Conservation (phyloP, 495 filamentous ascomycete species). For the Tirmania nivea region DNA sequence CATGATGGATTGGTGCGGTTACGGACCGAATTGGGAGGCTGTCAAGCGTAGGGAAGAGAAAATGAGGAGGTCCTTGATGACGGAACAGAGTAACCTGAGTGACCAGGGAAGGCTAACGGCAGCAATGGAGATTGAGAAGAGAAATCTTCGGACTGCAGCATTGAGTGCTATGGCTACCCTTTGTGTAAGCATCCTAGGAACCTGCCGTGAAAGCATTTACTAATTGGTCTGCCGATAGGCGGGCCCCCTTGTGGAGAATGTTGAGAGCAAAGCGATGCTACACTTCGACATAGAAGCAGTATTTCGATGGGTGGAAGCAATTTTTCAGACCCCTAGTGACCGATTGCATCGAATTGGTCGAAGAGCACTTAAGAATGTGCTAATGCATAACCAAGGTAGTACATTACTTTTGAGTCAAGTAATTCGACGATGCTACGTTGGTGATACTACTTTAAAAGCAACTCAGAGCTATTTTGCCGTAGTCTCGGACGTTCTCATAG, state of each 20-base stretch:
- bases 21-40: conserved; percentile 72
- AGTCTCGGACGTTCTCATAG: conserved; percentile 62
- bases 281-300: conserved; percentile 84
- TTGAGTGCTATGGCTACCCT: conserved; percentile 88
- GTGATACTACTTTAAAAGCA: conserved; percentile 44
- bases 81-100: conserved; percentile 32
- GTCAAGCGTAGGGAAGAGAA: conserved; percentile 66
- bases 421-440: conserved; percentile 67
- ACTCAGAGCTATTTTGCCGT: conserved; percentile 92
- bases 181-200: conserved; percentile 36
- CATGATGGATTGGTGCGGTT: conserved; percentile 99
- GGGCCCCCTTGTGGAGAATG: conserved; percentile 71
- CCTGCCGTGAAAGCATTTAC: not conserved
- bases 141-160: conserved; percentile 70
- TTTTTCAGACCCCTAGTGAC: conserved; percentile 75
- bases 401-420: conserved; percentile 66
- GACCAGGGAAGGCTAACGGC: conserved; percentile 52
- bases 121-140: conserved; percentile 89
- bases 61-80: conserved; percentile 61
- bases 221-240: conserved; percentile 23
- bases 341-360: conserved; percentile 80
- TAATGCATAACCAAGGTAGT: conserved; percentile 71
- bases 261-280: conserved; percentile 57
- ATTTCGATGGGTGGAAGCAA: conserved; percentile 82
- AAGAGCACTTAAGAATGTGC: conserved; percentile 72